Base-by-base conservation (phyloP, 768 basidiomycete species). In the Lentinus brumalis region DNA sequence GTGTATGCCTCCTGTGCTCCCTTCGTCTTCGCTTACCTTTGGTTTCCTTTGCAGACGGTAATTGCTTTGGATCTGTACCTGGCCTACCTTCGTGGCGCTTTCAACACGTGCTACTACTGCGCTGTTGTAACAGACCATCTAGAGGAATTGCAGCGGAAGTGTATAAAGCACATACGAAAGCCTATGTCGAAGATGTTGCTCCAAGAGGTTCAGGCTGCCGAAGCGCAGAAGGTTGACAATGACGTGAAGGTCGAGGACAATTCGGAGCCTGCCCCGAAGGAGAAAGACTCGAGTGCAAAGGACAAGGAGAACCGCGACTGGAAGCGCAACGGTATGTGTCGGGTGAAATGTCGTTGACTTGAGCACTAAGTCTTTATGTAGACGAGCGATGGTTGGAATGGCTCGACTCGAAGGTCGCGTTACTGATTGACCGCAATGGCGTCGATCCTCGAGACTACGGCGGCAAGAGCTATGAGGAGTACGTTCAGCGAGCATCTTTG, bases 31-130 rank as follows among this genome's bases (percentile, higher is more conserved):
- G 54, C 53, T 64, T 11, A 65, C 60, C 14, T 26, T 30, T 53
- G 31, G 2, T 14, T 7, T 52, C 51, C 68, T 40, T 39, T 29
- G 31, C 72, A 94, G 92, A 86, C 86, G 68, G 83, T 85, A 70
- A 79, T 95, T 69, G 84, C 91, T 69, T 83, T 98, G 75, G 97
- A 99, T 79, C 79, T 96, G 74, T 94, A 94, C 76, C 80, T 98
- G 74, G 88, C 90, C 53, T 98, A 97, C 77, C 79, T 99, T 71
- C 92, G 97, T 67, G 83, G 87, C 73, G 96, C 92, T 56, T 95
- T 90, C 77, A 84, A 94, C 83, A 88, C 92, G 71, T 97, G 97
- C 85, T 99, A 96, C 78, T 99, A 99, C 78, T 99, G 97, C 82
- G 88, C 90, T 69, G 87, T 93, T 72, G 85, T 92, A 67, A 90